Conservation (phyloP, 2,329 filamentous ascomycete species). For the Aaosphaeria arxii region DNA sequence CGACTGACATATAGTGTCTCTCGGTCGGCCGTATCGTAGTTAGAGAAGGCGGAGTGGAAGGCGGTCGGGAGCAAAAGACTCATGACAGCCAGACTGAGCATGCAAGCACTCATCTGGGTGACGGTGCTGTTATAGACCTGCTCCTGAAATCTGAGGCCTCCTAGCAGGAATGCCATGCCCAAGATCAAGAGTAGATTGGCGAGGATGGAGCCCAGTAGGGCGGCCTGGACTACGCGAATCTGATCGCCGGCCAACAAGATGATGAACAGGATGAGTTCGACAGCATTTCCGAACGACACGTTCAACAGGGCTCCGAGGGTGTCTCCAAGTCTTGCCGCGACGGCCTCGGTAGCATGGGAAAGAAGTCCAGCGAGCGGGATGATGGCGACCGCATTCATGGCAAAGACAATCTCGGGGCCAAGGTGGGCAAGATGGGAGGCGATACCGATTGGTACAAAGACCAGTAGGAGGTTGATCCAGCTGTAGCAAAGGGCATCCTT, state of each 20-base stretch:
- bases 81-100: constrained; percentile 85
- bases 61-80: constrained; percentile 88
- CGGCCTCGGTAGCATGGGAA: constrained; percentile 49
- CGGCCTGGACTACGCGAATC: constrained; percentile 89
- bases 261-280: constrained; percentile 52
- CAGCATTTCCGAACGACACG: constrained; percentile 52
- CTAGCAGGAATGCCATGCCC: constrained; percentile 87
- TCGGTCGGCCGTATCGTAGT: constrained; percentile 59
- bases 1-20: constrained; percentile 82
- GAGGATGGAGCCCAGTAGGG: constrained; percentile 82
- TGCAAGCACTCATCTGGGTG: constrained; percentile 92
- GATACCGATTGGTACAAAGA: constrained; percentile 79
- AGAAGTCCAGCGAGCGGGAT: constrained; percentile 50
- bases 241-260: constrained; percentile 57
- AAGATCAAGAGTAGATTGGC: constrained; percentile 85
- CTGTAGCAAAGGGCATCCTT: constrained; percentile 65
- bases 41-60: constrained; percentile 82
- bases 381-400: constrained; percentile 52
- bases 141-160: constrained; percentile 82
- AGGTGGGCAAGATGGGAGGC: constrained; percentile 50
- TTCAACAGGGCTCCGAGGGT: constrained; percentile 50
- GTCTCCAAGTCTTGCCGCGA: constrained; percentile 48
- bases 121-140: constrained; percentile 96
- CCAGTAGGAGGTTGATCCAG: constrained; percentile 73
- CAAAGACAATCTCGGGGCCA: constrained; percentile 45